These are phyloP conservation scores for Dicorynia guianensis DNA, from an alignment of 306 rosid genomes.

Conservation along the genomic window DNA sequence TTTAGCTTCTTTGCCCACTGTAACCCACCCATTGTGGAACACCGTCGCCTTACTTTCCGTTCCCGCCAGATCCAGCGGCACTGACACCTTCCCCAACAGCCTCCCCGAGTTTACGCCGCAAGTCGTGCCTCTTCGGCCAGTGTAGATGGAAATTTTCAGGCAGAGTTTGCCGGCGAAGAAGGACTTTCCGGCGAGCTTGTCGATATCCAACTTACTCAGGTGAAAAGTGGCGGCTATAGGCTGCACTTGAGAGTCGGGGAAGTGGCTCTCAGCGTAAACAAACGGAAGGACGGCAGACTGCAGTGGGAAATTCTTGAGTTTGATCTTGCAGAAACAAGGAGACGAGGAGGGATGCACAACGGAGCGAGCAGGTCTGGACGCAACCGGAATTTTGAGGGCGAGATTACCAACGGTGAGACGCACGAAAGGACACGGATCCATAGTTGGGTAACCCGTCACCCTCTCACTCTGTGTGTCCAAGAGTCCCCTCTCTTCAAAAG, in stretches of 20 bases:
- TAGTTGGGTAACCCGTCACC: constrained; percentile 1
- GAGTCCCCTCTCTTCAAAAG: too few species aligned
- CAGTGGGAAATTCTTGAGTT: constrained; percentile 60
- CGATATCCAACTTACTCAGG: constrained; percentile 66
- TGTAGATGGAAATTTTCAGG: constrained; percentile 65
- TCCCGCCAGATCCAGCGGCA: constrained; percentile 64
- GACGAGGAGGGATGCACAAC: constrained; percentile 79
- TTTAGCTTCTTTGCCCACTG: constrained; percentile 61
- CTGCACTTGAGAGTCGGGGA: constrained; percentile 52
- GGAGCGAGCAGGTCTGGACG: constrained; percentile 75
- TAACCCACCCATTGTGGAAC: constrained; percentile 73
- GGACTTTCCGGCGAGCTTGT: constrained; percentile 50
- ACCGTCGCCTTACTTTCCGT: constrained; percentile 48
- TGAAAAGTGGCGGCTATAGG: constrained; percentile 69
- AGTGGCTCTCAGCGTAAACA: constrained; percentile 49
- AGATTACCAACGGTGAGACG: constrained; percentile 69
- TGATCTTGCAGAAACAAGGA: constrained; percentile 78
- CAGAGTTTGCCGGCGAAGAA: constrained; percentile 54
- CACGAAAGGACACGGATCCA: constrained; percentile 90
- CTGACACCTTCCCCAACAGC: constrained; percentile 57
- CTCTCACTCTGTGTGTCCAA: too few species aligned
- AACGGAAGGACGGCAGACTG: constrained; percentile 72
- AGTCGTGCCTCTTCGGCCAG: constrained; percentile 64
- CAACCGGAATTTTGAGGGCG: constrained; percentile 79
- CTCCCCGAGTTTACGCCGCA: constrained; percentile 73